These are phyloP conservation scores for Phialophora expanda DNA, from an alignment of 2,329 filamentous ascomycete genomes.

Conservation along the genomic window DNA sequence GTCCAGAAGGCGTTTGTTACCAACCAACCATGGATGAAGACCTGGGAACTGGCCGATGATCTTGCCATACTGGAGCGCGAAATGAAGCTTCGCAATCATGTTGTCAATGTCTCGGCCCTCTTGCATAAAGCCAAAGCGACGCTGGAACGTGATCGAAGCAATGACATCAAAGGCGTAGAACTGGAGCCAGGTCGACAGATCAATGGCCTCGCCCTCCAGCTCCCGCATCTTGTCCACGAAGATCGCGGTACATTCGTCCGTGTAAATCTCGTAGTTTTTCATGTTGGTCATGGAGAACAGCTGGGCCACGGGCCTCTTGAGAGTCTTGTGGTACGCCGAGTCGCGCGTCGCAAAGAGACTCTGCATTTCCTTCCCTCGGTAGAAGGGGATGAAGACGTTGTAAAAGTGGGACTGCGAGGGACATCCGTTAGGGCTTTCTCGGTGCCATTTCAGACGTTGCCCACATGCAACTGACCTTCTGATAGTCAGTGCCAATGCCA, in stretches of 20 bases:
- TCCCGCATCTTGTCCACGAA: conserved; percentile 18
- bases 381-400: conserved; percentile 7
- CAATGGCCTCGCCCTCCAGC: conserved; percentile 12
- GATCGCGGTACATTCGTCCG: conserved; percentile 43
- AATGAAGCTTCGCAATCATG: conserved; percentile 27
- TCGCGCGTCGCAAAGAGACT: conserved; percentile 25
- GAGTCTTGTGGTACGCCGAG: conserved; percentile 13
- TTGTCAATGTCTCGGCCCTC: conserved; percentile 42
- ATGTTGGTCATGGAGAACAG: conserved; percentile 57
- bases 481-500: conserved; percentile 1
- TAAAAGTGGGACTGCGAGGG: conserved; percentile 23
- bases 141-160: conserved; percentile 44
- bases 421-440: not conserved
- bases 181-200: conserved; percentile 49
- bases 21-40: conserved; percentile 1
- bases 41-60: conserved; percentile 11
- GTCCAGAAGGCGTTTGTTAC: conserved; percentile 4
- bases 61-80: not conserved
- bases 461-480: not conserved
- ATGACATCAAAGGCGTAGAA: conserved; percentile 46
- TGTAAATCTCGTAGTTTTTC: conserved; percentile 55
- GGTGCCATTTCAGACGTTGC: not conserved
- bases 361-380: conserved; percentile 16
- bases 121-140: conserved; percentile 43
- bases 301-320: conserved; percentile 48